A percentile compares a stretch with the other conserved stretches of the same genome.
Conservation (phyloP, 371 early-diverging fungal genomes). For the Capniomyces stellatus region DNA sequence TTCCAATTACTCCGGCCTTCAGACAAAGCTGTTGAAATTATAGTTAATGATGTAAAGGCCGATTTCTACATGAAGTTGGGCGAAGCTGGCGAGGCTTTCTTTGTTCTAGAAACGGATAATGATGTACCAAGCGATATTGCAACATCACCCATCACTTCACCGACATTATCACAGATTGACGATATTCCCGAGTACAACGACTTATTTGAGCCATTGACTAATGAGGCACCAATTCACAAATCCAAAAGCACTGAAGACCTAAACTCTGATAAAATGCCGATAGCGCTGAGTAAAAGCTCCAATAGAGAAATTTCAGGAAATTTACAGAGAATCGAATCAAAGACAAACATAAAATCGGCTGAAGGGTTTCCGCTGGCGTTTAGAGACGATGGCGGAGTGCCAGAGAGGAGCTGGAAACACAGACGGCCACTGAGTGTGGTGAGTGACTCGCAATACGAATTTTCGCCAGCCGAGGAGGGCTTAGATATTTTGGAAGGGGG, state of each 20-base stretch:
- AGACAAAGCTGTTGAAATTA: constrained; percentile 81
- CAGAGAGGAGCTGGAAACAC: neutral
- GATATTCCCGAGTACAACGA: neutral
- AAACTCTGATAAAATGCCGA: too few species aligned
- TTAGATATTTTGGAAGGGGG: neutral
- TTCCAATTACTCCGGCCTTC: constrained; percentile 73
- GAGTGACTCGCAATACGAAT: constrained; percentile 16
- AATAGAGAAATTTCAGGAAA: neutral
- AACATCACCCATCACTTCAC: constrained; percentile 72
- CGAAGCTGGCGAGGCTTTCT: constrained; percentile 97
- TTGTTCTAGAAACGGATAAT: constrained; percentile 78
- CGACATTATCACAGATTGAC: constrained; percentile 17
- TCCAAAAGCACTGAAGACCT: neutral
- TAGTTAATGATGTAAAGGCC: constrained; percentile 64
- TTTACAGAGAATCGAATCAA: neutral
- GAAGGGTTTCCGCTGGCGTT: neutral
- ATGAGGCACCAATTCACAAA: neutral
- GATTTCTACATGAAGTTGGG: constrained; percentile 90
- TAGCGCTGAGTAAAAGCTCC: too few species aligned
- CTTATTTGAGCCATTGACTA: neutral
- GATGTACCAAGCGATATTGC: constrained; percentile 76
- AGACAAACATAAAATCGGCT: neutral
- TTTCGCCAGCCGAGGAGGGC: neutral
- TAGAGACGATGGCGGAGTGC: neutral
- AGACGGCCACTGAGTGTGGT: constrained; percentile 11